These are phyloP conservation scores for Zizania latifolia DNA, from an alignment of 176 grass and related monocot genomes.

Conservation along the genomic window DNA sequence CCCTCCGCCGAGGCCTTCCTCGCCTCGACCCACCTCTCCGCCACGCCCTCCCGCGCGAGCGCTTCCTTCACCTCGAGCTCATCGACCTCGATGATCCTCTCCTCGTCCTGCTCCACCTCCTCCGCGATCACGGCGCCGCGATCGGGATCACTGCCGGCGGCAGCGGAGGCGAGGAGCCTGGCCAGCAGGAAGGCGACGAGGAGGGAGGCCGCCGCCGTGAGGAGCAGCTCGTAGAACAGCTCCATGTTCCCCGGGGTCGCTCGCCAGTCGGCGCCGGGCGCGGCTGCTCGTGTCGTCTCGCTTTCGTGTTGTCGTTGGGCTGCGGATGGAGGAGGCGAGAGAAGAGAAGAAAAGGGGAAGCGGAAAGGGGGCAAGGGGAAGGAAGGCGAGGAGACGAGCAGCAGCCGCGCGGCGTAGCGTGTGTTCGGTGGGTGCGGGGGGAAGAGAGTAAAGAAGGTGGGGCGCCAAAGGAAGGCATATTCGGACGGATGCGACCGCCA, in stretches of 20 bases:
- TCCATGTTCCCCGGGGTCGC: too few relatives aligned
- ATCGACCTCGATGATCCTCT: conserved; percentile 39
- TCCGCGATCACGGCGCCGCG: conserved; percentile 23
- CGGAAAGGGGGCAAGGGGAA: background rate
- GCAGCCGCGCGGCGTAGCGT: too few relatives aligned
- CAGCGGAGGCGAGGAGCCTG: conserved; percentile 36
- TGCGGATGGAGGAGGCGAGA: conserved; percentile 3
- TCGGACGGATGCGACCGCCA: conserved; percentile 63
- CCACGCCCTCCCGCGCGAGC: background rate
- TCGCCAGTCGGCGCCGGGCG: too few relatives aligned
- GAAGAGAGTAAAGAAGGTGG: conserved; percentile 10
- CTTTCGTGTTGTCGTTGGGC: conserved; percentile 34
- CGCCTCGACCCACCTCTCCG: conserved; percentile 37
- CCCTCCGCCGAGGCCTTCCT: conserved; percentile 8
- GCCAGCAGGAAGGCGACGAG: conserved; percentile 60
- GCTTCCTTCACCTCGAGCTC: conserved; percentile 2
- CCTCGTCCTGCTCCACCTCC: conserved; percentile 10
- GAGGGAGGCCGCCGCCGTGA: conserved; percentile 57
- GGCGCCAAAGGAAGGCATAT: conserved; percentile 68
- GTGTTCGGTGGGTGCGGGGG: conserved; percentile 23
- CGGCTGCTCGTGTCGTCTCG: background rate
- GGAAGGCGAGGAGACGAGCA: background rate
- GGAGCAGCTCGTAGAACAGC: conserved; percentile 59
- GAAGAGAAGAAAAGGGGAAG: conserved; percentile 4
- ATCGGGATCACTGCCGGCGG: conserved; percentile 22